These are phyloP conservation scores for Fusarium sp. DNA, from an alignment of 2,329 filamentous ascomycete species.

Conservation along the genomic window DNA sequence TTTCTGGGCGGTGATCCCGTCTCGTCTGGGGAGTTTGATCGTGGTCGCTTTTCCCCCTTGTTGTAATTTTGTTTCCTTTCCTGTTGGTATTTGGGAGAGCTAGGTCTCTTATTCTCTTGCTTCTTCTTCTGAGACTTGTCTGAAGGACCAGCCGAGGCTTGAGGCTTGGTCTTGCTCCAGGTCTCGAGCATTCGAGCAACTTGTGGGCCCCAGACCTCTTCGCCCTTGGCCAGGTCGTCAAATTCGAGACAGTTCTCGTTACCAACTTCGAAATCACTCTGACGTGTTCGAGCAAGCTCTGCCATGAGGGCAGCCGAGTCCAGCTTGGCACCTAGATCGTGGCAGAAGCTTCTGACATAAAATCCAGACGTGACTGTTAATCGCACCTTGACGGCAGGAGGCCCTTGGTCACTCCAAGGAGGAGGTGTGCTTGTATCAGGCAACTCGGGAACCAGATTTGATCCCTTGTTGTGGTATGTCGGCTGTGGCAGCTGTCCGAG, in stretches of 20 bases:
- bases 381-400: constrained; percentile 83
- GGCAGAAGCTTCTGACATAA: constrained; percentile 93
- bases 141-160: constrained; percentile 37
- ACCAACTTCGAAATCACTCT: constrained; percentile 82
- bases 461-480: constrained; percentile 57
- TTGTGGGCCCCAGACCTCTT: constrained; percentile 85
- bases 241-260: constrained; percentile 82
- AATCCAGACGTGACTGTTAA: constrained; percentile 97
- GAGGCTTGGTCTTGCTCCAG: constrained; percentile 55
- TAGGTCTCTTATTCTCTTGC: constrained; percentile 22
- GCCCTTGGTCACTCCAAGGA: constrained; percentile 71
- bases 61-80: constrained; percentile 26
- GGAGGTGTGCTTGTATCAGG: constrained; percentile 63
- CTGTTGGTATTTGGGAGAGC: constrained; percentile 31
- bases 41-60: constrained; percentile 50
- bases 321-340: constrained; percentile 88
- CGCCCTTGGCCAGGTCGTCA: constrained; percentile 79
- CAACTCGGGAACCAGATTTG: constrained; percentile 66
- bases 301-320: constrained; percentile 89
- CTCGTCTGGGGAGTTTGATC: constrained; percentile 47
- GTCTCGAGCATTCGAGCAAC: constrained; percentile 64
- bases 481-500: constrained; percentile 65
- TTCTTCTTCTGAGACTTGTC: constrained; percentile 45
- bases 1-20: constrained; percentile 50
- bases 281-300: constrained; percentile 81